These are phyloP conservation scores for Blastobotrys malaysiensis DNA, from an alignment of 1,139 yeast species.

Conservation along the genomic window DNA sequence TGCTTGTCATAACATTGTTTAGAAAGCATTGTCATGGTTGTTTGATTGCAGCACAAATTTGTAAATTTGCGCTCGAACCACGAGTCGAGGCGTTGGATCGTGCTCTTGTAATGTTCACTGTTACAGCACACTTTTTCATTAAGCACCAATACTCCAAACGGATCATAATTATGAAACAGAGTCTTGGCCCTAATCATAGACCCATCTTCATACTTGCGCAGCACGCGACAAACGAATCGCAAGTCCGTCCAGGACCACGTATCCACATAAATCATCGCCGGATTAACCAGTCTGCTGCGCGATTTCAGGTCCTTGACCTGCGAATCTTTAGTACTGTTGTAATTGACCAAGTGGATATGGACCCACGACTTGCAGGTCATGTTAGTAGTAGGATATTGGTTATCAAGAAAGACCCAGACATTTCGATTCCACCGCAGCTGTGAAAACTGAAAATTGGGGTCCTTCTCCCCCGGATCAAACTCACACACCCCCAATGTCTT, in stretches of 20 bases:
- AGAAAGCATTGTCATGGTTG: background rate
- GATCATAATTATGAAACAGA: constrained; percentile 7
- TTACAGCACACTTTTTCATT: background rate
- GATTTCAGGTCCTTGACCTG: background rate
- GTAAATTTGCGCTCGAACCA: background rate
- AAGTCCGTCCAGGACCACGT: constrained; percentile 6
- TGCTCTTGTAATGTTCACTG: background rate
- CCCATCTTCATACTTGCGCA: background rate
- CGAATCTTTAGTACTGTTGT: background rate
- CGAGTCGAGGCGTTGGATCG: background rate
- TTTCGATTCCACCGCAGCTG: constrained; percentile 3
- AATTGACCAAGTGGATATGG: background rate
- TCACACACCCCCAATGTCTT: constrained; percentile 1
- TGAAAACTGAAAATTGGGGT: background rate
- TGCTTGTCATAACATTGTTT: background rate
- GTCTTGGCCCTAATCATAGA: constrained; percentile 5
- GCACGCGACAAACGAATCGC: constrained; percentile 3
- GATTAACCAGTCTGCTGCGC: background rate
- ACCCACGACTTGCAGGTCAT: constrained; percentile 8
- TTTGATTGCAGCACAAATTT: background rate
- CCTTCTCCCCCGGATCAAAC: background rate
- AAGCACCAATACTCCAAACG: constrained; percentile 6
- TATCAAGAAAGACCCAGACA: constrained; percentile 9
- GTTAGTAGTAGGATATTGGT: background rate
- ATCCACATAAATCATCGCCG: background rate